A percentile compares a stretch with the other conserved stretches of the same genome.
These are phyloP conservation scores for Phytopythium aichiense DNA, from an alignment of 352 stramenopile species.

Conservation along the genomic window DNA sequence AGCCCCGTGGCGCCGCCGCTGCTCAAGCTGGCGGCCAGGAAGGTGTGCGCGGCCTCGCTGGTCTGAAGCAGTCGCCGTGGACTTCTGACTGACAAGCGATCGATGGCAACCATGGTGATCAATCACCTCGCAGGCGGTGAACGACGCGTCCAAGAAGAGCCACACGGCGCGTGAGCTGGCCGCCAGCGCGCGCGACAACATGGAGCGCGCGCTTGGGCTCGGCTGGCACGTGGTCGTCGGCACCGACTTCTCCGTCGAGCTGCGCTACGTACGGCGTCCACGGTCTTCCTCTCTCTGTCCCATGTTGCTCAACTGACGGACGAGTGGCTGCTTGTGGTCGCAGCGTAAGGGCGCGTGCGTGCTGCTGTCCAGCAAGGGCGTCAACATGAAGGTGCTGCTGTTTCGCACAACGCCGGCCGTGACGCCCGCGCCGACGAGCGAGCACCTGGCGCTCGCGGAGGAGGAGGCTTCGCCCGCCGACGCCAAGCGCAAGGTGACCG, in stretches of 20 bases:
- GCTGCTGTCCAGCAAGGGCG: conserved; percentile 51
- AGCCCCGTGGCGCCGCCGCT: conserved; percentile 36
- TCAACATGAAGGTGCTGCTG: conserved; percentile 69
- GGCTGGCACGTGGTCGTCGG: conserved; percentile 74
- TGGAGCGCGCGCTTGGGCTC: conserved; percentile 42
- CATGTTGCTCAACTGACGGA: conserved; percentile 1
- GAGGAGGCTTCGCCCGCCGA: conserved; percentile 9
- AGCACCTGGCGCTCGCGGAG: conserved; percentile 24
- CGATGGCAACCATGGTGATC: too few relatives aligned
- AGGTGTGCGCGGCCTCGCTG: conserved; percentile 13
- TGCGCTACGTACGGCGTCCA: conserved; percentile 57
- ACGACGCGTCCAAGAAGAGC: conserved; percentile 46
- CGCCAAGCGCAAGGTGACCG: conserved; percentile 37
- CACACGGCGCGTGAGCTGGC: conserved; percentile 63
- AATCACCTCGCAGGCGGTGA: conserved; percentile 28
- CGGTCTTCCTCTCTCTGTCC: neutral
- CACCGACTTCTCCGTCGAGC: conserved; percentile 65
- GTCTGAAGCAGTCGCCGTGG: too few relatives aligned
- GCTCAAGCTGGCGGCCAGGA: conserved; percentile 38
- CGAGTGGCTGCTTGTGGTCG: neutral
- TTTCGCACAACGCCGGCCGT: conserved; percentile 56
- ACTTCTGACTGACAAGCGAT: neutral
- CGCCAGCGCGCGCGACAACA: conserved; percentile 23
- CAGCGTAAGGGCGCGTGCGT: conserved; percentile 68
- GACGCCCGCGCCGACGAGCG: conserved; percentile 22